Evolutionary conservation across 2,329 filamentous ascomycete genomes (phyloP).

Genomic region (Diaporthe sp.): DNA sequence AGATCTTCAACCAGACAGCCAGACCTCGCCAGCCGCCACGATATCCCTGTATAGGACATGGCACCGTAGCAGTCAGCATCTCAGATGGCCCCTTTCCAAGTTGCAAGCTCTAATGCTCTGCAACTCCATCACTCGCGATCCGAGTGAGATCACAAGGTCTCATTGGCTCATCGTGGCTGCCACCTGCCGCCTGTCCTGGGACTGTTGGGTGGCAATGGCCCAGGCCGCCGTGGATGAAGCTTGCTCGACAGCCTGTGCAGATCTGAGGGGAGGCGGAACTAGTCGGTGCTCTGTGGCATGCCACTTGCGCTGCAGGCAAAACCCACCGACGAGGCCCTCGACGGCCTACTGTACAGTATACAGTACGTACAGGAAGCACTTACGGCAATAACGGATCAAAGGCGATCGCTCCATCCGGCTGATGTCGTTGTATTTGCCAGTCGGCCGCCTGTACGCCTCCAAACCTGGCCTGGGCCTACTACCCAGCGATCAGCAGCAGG

Average conservation of each 20-base stretch:
- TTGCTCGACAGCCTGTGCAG: conserved; percentile 22
- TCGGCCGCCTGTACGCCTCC: neutral
- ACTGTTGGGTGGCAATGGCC: conserved; percentile 12
- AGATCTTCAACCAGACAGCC: conserved; percentile 27
- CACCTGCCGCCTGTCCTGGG: conserved; percentile 21
- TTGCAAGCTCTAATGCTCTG: conserved; percentile 15
- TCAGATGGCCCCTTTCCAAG: conserved; percentile 14
- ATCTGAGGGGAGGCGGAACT: conserved; percentile 8
- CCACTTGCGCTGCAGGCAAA: neutral
- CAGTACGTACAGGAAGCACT: neutral
- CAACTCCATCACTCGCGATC: conserved; percentile 29
- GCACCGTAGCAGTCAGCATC: conserved; percentile 30
- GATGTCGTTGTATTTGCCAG: conserved; percentile 24
- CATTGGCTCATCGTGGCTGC: conserved; percentile 22
- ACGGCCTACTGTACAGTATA: neutral
- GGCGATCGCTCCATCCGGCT: conserved; percentile 17
- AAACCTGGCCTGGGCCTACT: neutral
- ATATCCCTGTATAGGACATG: conserved; percentile 11
- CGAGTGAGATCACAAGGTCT: conserved; percentile 23
- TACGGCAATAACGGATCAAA: conserved; percentile 24
- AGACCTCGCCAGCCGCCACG: conserved; percentile 13
- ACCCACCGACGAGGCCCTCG: neutral
- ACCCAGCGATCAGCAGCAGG: conserved; percentile 2
- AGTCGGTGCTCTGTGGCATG: conserved; percentile 15
- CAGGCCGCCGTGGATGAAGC: conserved; percentile 16